Evolutionary conservation across 2,329 filamentous ascomycete species (phyloP), one percentile per base, ranked within the genome.

Genomic region (Aspergillus transmontanensis): DNA sequence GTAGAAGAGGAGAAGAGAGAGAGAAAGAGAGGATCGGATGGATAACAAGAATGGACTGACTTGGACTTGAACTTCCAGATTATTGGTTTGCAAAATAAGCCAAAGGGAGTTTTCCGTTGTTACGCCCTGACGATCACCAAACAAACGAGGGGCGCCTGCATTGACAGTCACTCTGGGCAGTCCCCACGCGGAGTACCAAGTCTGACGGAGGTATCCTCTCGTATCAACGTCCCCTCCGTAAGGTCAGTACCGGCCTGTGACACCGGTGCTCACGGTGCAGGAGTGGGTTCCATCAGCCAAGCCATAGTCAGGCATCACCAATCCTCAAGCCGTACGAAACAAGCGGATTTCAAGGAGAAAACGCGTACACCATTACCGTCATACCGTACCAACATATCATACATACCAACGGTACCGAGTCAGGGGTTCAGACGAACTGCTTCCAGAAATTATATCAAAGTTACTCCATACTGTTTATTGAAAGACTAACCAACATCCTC

Each of bases 91-190:
- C 32, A 55, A 50, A 46, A 64, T 39, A 26, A 39, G 55, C 23
- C 39, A 36, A 50, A 58, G 57, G 43, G 58, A 65, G 61, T 48
- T 68, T 55, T 55, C 32, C 30, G 12, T 61, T 56, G 60, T 57
- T 56, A 64, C 66, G 63, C 63, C 64, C 63, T 68, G 66, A 68
- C 62, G 66, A 68, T 70, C 66, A 50, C 61, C 62, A 61, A 61
- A 63, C 56, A 62, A 67, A 67, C 64, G 66, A 66, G 64, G 62
- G 66, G 64, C 57, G 50, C 23, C 48, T 59, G 57, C 57, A 60
- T 48, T 60, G 61, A 64, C 65, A 64, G 60, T 59, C 56, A 41
- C 23, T 63, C 64, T 65, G 61, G 61, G 57, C 62, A 55, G 62
- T 59, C 62, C 64, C 64, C 64, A 66, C 64, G 59, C 63, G 46